phyloP scores from a whole-genome alignment of 2,329 filamentous ascomycete genomes.

The Epichloe sylvatica region DNA sequence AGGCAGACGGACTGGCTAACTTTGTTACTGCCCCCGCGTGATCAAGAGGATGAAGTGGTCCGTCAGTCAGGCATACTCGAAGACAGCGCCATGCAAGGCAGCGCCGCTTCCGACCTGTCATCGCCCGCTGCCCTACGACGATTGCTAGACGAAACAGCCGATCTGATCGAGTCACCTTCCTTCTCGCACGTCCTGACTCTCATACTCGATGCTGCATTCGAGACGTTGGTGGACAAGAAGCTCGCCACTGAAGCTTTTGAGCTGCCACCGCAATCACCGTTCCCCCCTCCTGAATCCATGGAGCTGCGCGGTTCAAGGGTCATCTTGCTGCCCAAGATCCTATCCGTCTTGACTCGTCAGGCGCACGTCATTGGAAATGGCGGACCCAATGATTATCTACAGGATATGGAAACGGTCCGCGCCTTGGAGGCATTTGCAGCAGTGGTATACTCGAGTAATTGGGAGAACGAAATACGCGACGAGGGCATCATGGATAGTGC shows the following conservation, averaged over 20 bases:
- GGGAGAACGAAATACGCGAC: conserved; percentile 49
- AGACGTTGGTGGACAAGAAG: conserved; percentile 68
- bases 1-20: conserved; percentile 55
- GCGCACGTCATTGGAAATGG: conserved; percentile 79
- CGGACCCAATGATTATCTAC: conserved; percentile 54
- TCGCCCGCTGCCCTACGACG: conserved; percentile 55
- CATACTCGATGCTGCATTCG: conserved; percentile 78
- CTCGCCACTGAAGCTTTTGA: conserved; percentile 70
- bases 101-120: conserved; percentile 27
- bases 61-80: conserved; percentile 68
- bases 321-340: conserved; percentile 65
- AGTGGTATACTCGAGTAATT: conserved; percentile 78
- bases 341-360: conserved; percentile 82
- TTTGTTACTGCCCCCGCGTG: conserved; percentile 65
- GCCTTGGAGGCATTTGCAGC: conserved; percentile 75
- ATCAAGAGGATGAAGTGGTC: conserved; percentile 72
- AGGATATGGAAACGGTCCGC: conserved; percentile 60
- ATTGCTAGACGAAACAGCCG: conserved; percentile 87
- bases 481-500: conserved; percentile 28
- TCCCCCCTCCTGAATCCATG: conserved; percentile 35
- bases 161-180: conserved; percentile 84
- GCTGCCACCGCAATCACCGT: conserved; percentile 17
- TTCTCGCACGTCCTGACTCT: conserved; percentile 78
- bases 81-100: conserved; percentile 25
- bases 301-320: conserved; percentile 44